Evolutionary conservation across 1,284 basidiomycete species (phyloP), one percentile per base, ranked within the genome.

Genomic region (Neolentinus lepideus): DNA sequence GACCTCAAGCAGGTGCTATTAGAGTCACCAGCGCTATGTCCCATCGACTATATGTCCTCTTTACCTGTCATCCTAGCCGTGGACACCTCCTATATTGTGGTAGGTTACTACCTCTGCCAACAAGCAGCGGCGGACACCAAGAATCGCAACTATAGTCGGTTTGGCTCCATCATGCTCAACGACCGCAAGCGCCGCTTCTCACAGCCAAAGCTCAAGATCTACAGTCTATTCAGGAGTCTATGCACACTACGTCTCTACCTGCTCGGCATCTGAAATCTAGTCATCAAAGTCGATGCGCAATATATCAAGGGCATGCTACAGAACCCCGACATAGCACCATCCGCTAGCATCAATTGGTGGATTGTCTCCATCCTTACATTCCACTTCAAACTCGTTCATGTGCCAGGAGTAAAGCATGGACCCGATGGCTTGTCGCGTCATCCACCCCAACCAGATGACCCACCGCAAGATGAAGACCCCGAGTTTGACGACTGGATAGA

Each of bases 251-350:
- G 58, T 24, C 47, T 66, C 1, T 69, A 67, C 29, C 57, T 77
- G 2, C 64, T 74, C 12, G 73, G 74, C 0, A 53, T 71, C 0
- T 54, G 60, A 3, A 71, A 71, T 6, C 61, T 77, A 0, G 51
- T 64, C 1, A 64, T 77, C 0, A 71, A 77, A 56, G 66, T 72
- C 0, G 73, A 76, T 53, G 71, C 72, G 0, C 60, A 63, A 8
- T 76, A 73, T 54, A 70, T 78, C 43, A 67, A 71, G 31, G 74
- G 71, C 0, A 77, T 77, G 75, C 60, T 78, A 2, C 67, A 71
- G 45, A 71, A 75, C 19, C 75, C 74, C 29, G 71, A 75, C 46
- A 61, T 73, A 0, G 59, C 65, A 0, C 74, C 71, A 0, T 70
- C 63, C 6, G 64, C 65, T 0, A 63, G 65, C 1, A 72, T 76